phyloP scores from a whole-genome alignment of 495 filamentous ascomycete species.

The Clohesyomyces aquaticus region DNA sequence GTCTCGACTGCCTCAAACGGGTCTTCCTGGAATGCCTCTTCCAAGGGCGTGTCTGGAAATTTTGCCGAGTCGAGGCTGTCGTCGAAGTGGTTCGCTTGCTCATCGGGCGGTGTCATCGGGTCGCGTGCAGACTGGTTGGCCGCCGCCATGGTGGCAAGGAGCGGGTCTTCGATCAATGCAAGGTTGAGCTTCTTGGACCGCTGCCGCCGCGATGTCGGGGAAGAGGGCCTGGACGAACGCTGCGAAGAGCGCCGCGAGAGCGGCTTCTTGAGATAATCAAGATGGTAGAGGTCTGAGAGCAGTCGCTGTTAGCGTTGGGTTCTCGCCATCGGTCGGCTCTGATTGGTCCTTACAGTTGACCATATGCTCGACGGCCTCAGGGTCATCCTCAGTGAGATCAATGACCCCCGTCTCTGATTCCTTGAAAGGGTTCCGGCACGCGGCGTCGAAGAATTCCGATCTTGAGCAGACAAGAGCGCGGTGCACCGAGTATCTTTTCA shows the following conservation, averaged over 20 bases:
- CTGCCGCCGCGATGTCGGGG: conserved; percentile 38
- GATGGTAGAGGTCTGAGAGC: conserved; percentile 49
- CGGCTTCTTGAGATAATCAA: conserved; percentile 47
- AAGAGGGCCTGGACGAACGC: conserved; percentile 32
- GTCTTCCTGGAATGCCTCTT: conserved; percentile 39
- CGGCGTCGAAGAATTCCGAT: conserved; percentile 49
- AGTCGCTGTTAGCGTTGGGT: conserved; percentile 14
- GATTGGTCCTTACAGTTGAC: conserved; percentile 46
- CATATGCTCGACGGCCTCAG: conserved; percentile 51
- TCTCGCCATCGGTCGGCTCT: neutral
- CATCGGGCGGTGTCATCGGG: conserved; percentile 29
- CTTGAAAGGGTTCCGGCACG: conserved; percentile 43
- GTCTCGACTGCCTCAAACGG: conserved; percentile 22
- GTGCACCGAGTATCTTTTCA: conserved; percentile 47
- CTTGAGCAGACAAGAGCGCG: conserved; percentile 49
- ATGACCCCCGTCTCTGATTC: conserved; percentile 46
- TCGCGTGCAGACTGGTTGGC: conserved; percentile 20
- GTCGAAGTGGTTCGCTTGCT: conserved; percentile 29
- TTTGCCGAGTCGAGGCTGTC: conserved; percentile 19
- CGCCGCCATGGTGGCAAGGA: conserved; percentile 42
- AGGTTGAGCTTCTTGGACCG: conserved; percentile 44
- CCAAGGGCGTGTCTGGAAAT: conserved; percentile 35
- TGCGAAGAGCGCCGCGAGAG: conserved; percentile 33
- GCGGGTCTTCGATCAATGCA: conserved; percentile 45
- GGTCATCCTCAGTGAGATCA: conserved; percentile 50